Percentiles rank a stretch among this genome's conserved stretches.
These are phyloP conservation scores for Backusella macrospora DNA, from an alignment of 192 early-diverging fungal genomes.

Conservation along the genomic window DNA sequence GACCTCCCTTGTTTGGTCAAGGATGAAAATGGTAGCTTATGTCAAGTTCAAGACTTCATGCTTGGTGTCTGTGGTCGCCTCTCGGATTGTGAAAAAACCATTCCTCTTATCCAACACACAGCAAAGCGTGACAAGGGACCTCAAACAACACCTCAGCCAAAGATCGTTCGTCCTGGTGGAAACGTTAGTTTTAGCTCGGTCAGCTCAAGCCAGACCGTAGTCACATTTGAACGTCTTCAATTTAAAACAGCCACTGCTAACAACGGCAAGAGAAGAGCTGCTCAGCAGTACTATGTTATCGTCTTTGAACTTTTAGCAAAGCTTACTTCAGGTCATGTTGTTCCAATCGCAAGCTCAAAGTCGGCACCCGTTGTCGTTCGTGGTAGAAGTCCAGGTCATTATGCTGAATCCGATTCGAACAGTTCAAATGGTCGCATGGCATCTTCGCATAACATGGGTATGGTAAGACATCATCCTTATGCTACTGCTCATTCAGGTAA, in stretches of 20 bases:
- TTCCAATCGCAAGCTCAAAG: slow-evolving; percentile 64
- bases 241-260: slow-evolving; percentile 95
- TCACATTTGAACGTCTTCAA: slow-evolving; percentile 90
- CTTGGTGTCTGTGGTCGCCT: slow-evolving; percentile 66
- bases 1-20: slow-evolving; percentile 64
- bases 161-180: slow-evolving; percentile 48
- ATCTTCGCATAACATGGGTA: not conserved
- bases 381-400: slow-evolving; percentile 89
- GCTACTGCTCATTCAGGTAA: slow-evolving; percentile 19
- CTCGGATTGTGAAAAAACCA: slow-evolving; percentile 51
- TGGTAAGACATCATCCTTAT: slow-evolving; percentile 11
- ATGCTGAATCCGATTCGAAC: slow-evolving; percentile 55
- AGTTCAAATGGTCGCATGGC: slow-evolving; percentile 4
- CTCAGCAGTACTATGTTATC: slow-evolving; percentile 89
- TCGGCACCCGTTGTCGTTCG: slow-evolving; percentile 84
- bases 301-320: slow-evolving; percentile 72
- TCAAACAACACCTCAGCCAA: slow-evolving; percentile 57
- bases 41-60: slow-evolving; percentile 60
- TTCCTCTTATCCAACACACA: slow-evolving; percentile 76
- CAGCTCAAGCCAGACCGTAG: slow-evolving; percentile 46
- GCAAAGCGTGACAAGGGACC: slow-evolving; percentile 88
- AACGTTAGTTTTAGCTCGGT: slow-evolving; percentile 39
- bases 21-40: slow-evolving; percentile 40
- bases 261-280: slow-evolving; percentile 83
- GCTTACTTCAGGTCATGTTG: slow-evolving; percentile 52